Conservation (phyloP, 306 rosid genomes). For the Vicia sativa region DNA sequence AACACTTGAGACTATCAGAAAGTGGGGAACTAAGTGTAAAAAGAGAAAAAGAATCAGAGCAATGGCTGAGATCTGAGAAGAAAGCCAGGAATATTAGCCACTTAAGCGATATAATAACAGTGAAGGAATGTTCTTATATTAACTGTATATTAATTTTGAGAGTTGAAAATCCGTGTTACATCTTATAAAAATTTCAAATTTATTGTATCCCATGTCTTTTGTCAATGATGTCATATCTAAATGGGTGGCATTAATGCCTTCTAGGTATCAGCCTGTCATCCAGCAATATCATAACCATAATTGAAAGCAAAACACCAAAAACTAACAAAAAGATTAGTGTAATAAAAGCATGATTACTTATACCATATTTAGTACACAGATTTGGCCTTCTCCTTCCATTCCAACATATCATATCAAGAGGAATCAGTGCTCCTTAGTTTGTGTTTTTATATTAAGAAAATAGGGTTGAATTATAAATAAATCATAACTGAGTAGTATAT, state of each 20-base stretch:
- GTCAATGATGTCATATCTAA: background rate
- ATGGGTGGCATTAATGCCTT: background rate
- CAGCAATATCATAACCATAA: constrained; percentile 26
- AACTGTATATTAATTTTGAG: background rate
- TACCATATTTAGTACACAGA: constrained; percentile 15
- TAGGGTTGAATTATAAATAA: background rate
- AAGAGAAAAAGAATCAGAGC: constrained; percentile 1
- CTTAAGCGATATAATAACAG: constrained; percentile 3
- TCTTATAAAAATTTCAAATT: constrained; percentile 4
- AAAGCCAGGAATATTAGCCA: constrained; percentile 16
- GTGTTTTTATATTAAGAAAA: background rate
- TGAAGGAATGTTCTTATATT: background rate
- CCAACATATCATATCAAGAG: constrained; percentile 1
- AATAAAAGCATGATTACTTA: constrained; percentile 17
- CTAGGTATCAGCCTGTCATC: background rate
- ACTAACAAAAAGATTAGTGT: constrained; percentile 23
- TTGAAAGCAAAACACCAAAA: constrained; percentile 19
- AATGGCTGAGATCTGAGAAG: constrained; percentile 20
- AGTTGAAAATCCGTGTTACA: background rate
- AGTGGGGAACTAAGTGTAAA: background rate
- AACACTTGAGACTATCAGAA: constrained; percentile 21
- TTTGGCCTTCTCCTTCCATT: constrained; percentile 30
- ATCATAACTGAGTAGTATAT: too few relatives aligned
- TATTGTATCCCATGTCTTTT: background rate
- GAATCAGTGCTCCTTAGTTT: constrained; percentile 9